These are phyloP conservation scores for Micromonas pusilla DNA, from an alignment of 139 green algal species.

Conservation along the genomic window DNA sequence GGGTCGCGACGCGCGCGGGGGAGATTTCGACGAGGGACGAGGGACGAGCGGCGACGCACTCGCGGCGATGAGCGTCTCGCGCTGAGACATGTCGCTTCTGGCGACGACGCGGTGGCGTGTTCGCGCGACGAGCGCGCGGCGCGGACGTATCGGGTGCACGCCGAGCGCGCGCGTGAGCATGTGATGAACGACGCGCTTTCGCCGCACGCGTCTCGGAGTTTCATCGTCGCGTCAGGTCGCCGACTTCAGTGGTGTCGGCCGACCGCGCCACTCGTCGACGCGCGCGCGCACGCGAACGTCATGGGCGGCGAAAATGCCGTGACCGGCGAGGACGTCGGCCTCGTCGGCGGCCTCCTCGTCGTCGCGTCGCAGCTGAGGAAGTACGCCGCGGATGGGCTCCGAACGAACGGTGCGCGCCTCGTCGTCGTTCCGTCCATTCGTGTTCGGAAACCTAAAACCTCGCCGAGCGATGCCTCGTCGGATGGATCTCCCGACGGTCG, in stretches of 20 bases:
- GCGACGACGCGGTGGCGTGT: too few relatives aligned
- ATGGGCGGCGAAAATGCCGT: not conserved
- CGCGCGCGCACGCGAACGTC: not conserved
- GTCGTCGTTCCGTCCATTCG: not conserved
- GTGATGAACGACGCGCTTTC: too few relatives aligned
- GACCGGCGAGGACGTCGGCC: not conserved
- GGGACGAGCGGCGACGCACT: not conserved
- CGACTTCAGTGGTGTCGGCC: too few relatives aligned
- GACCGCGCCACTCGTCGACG: too few relatives aligned
- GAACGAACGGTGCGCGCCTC: not conserved
- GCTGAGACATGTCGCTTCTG: not conserved
- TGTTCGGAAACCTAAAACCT: not conserved
- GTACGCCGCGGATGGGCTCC: not conserved
- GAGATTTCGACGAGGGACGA: not conserved
- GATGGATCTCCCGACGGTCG: too few relatives aligned
- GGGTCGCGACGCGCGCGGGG: too few relatives aligned
- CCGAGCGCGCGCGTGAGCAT: too few relatives aligned
- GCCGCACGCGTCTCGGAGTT: too few relatives aligned
- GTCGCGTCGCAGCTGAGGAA: not conserved
- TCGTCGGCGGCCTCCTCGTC: not conserved
- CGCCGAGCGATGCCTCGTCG: not conserved
- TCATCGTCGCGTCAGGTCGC: too few relatives aligned
- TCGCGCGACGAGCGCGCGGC: too few relatives aligned
- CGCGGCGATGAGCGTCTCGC: not conserved
- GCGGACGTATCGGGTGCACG: too few relatives aligned